A percentile compares a stretch with the other conserved stretches of the same genome.
Evolutionary conservation across 345 rosid genomes (phyloP).

Genomic region (Moricandia arvensis): DNA sequence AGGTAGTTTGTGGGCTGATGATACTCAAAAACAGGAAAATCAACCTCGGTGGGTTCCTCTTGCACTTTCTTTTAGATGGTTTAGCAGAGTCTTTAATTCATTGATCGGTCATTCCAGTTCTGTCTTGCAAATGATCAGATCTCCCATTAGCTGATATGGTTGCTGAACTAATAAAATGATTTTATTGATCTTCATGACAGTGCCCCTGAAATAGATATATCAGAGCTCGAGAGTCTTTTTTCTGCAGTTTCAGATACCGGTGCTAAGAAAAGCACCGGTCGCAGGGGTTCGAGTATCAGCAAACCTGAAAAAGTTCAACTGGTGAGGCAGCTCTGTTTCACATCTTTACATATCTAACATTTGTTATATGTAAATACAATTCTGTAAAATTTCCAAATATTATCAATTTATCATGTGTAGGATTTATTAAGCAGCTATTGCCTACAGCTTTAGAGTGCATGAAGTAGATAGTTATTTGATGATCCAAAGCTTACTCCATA

Average conservation of each 20-base stretch:
- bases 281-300: conserved; percentile 75
- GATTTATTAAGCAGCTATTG: background rate
- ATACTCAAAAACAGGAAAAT: conserved; percentile 77
- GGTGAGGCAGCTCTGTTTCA: conserved; percentile 48
- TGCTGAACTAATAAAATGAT: background rate
- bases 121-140: background rate
- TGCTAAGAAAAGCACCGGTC: conserved; percentile 63
- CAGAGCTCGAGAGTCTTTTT: conserved; percentile 93
- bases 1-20: conserved; percentile 99
- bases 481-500: conserved; percentile 5
- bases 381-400: conserved; percentile 8
- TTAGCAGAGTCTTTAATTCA: background rate
- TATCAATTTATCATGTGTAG: background rate
- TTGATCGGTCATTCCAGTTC: background rate
- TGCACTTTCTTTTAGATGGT: conserved; percentile 16
- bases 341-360: conserved; percentile 10
- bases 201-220: conserved; percentile 98
- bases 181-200: conserved; percentile 43
- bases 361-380: conserved; percentile 2
- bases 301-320: conserved; percentile 95
- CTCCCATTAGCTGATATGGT: background rate
- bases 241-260: conserved; percentile 76
- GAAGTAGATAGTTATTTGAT: background rate
- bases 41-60: conserved; percentile 60
- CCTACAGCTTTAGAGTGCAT: background rate